Evolutionary conservation across 768 basidiomycete genomes (phyloP), one percentile per base, ranked within the genome.

Genomic region (Leccinum fibrillosum): DNA sequence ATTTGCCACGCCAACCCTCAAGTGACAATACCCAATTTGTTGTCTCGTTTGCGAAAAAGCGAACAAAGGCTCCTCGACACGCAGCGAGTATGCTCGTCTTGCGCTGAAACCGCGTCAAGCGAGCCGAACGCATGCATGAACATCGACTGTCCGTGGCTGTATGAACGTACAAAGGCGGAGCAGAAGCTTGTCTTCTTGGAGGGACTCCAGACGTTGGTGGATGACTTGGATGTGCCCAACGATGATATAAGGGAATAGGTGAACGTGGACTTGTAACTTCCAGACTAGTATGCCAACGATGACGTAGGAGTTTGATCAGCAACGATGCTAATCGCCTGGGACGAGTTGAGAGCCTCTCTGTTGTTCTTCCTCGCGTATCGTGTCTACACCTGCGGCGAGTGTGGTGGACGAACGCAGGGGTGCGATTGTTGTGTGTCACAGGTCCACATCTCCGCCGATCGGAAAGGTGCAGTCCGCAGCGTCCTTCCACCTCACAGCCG

Each of bases 111-210:
- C 0, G 78, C 85, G 2, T 72, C 77, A 4, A 74, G 72, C 12
- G 91, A 92, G 56, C 78, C 80, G 1, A 81, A 86, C 49, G 71
- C 80, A 34, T 98, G 95, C 72, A 86, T 89, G 65, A 92, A 91
- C 8, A 75, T 91, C 49, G 94, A 97, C 67, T 98, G 95, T 69
- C 82, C 88, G 0, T 89, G 91, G 84, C 71, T 94, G 34, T 97
- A 85, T 63, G 82, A 86, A 30, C 78, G 92, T 35, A 82, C 80
- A 59, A 86, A 83, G 63, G 76, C 80, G 5, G 85, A 87, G 59
- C 65, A 69, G 58, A 78, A 74, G 57, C 48, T 60, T 5, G 72
- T 71, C 47, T 64, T 56, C n/a, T 53, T 77, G 23, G 68, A 69
- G 13, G 66, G 66, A 8, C 52, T 77, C 12, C 60, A 64, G 19